Base-by-base conservation (phyloP, 1,284 basidiomycete genomes). In the Austropuccinia psidii region DNA sequence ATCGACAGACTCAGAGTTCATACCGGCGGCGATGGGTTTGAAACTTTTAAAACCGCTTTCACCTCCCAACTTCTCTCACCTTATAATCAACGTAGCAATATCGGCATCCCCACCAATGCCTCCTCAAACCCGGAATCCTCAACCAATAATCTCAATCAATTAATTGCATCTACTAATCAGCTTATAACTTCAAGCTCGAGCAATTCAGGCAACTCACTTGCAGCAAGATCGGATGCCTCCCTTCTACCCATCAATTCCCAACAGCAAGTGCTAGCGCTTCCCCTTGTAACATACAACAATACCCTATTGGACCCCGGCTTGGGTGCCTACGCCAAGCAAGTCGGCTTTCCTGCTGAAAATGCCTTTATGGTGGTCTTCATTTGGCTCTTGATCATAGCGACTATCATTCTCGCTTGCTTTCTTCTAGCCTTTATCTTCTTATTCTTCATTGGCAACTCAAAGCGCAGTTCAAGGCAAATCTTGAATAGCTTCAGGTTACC, bases 1-100 rank as follows among this genome's bases (percentile, higher is more conserved):
- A 75, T 52, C 70, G 78, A 37, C 75, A 77, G 68, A 15, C 37
- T 73, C 8, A 19, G 69, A 41, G 47, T 37, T 13, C 45, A 27
- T 13, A 73, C 58, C 0, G 69, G 69, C 21, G 69, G 69, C 7
- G 64, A 73, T 35, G 69, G 69, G 8, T 73, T 73, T 24, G 5
- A 15, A 6, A 73, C 69, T 2, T 27, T 60, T 31, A 58, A 73
- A 64, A 60, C 55, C 1, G 69, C 69, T 6, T 64, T 73, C 21
- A 73, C 52, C 35, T 62, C 58, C 2, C 29, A 60, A 31, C 35
- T 37, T 3, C 64, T 60, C 29, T 73, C 69, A 13, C 69, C 69
- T 33, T 73, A 54, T 47, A 73, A 73, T 31, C 69, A 73, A 19
- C 45, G 24, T 6, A 50, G 60, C 15, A 45, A 54, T 1, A 43